phyloP scores from a whole-genome alignment of 2,329 filamentous ascomycete genomes.

The Aspergillus brunneoviolaceus region DNA sequence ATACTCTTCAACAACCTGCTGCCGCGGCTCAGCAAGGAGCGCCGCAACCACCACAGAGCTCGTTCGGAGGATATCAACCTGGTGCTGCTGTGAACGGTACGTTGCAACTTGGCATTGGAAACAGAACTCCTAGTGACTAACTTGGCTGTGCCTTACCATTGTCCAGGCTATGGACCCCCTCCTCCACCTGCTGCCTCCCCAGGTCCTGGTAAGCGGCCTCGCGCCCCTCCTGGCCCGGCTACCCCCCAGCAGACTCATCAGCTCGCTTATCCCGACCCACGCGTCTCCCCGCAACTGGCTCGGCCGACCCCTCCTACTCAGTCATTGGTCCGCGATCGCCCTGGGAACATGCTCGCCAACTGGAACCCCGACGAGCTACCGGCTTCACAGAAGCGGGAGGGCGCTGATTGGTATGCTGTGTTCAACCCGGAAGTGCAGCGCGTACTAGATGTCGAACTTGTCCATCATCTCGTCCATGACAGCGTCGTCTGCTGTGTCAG shows the following conservation, averaged over 20 bases:
- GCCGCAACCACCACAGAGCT: conserved; percentile 69
- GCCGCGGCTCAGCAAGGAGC: conserved; percentile 58
- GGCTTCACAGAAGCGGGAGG: conserved; percentile 82
- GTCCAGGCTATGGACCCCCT: conserved; percentile 72
- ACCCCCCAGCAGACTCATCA: conserved; percentile 91
- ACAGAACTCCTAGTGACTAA: conserved; percentile 46
- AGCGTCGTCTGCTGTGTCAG: conserved; percentile 98
- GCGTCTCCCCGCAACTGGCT: conserved; percentile 81
- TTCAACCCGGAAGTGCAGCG: conserved; percentile 93
- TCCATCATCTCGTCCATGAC: conserved; percentile 89
- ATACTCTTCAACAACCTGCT: conserved; percentile 60
- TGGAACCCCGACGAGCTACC: conserved; percentile 84
- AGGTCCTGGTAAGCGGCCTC: conserved; percentile 73
- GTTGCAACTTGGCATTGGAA: conserved; percentile 30
- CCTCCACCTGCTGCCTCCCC: conserved; percentile 84
- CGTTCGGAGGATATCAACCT: conserved; percentile 70
- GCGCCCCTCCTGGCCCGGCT: conserved; percentile 65
- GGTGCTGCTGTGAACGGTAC: conserved; percentile 62
- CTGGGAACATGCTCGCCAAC: conserved; percentile 75
- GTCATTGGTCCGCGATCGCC: conserved; percentile 50
- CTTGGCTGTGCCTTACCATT: conserved; percentile 38
- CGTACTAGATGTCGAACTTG: conserved; percentile 85
- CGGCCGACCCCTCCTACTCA: conserved; percentile 71
- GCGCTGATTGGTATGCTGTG: conserved; percentile 91
- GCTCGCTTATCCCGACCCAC: conserved; percentile 78